Percentiles rank a stretch among this genome's conserved stretches.
Evolutionary conservation across 345 rosid species (phyloP).

Genomic region (Camelina sativa): DNA sequence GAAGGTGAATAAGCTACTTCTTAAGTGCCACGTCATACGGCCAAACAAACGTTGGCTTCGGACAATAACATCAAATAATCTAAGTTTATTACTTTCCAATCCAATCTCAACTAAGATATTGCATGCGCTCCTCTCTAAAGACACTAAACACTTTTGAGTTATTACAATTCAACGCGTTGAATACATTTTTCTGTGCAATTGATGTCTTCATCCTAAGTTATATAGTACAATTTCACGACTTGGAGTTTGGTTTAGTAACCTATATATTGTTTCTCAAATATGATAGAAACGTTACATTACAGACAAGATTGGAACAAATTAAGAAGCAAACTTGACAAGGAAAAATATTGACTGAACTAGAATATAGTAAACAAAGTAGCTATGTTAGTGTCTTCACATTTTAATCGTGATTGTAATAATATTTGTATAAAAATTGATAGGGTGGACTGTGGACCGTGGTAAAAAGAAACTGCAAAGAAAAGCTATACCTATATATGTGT

Average conservation of each 20-base stretch:
- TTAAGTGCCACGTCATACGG: constrained; percentile 49
- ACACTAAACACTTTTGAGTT: constrained; percentile 11
- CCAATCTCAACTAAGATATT: constrained; percentile 29
- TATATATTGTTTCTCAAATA: too few species aligned
- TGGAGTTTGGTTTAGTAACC: too few species aligned
- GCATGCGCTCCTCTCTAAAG: constrained; percentile 32
- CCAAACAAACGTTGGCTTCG: constrained; percentile 26
- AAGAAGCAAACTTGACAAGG: neutral
- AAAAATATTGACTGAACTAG: neutral
- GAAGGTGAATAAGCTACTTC: constrained; percentile 2
- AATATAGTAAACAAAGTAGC: neutral
- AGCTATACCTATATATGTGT: neutral
- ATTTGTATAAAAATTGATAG: neutral
- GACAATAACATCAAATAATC: constrained; percentile 28
- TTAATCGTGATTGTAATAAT: constrained; percentile 10
- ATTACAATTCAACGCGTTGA: neutral
- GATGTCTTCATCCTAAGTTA: too few species aligned
- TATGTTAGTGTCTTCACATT: constrained; percentile 15
- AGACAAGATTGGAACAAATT: neutral
- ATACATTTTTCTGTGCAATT: constrained; percentile 8
- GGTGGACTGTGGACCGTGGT: neutral
- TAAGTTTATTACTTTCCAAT: constrained; percentile 7
- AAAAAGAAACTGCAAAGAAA: constrained; percentile 12
- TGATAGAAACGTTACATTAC: neutral
- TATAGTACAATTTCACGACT: too few species aligned